Evolutionary conservation across 2,329 filamentous ascomycete species (phyloP).

Genomic region (Gaeumannomyces tritici): DNA sequence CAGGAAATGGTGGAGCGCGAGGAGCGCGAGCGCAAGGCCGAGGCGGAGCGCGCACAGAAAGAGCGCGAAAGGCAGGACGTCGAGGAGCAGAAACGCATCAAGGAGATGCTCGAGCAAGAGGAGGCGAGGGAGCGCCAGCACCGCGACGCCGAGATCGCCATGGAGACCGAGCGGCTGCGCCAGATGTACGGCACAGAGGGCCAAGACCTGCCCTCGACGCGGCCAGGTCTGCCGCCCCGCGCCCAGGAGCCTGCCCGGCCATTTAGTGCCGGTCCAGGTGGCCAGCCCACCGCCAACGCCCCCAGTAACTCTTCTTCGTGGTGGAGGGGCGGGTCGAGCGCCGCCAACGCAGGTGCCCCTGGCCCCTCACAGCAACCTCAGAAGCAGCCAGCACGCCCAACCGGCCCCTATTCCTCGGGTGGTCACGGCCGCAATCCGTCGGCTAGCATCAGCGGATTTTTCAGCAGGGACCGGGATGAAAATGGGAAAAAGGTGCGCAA

Average conservation of each 20-base stretch:
- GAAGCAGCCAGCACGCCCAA: slow-evolving; percentile 8
- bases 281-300: background rate
- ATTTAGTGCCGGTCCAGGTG: slow-evolving; percentile 33
- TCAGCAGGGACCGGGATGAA: slow-evolving; percentile 12
- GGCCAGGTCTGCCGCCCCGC: slow-evolving; percentile 9
- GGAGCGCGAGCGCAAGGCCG: slow-evolving; percentile 33
- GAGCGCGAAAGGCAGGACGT: slow-evolving; percentile 39
- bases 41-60: background rate
- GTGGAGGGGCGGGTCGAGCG: slow-evolving; percentile 16
- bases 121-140: slow-evolving; percentile 53
- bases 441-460: slow-evolving; percentile 14
- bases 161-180: slow-evolving; percentile 74
- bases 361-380: slow-evolving; percentile 6
- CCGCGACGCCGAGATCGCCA: slow-evolving; percentile 53
- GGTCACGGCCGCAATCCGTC: slow-evolving; percentile 9
- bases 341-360: slow-evolving; percentile 5
- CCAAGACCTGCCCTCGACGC: slow-evolving; percentile 24
- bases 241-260: slow-evolving; percentile 31
- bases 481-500: slow-evolving; percentile 19
- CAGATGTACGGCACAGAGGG: slow-evolving; percentile 54
- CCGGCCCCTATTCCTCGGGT: slow-evolving; percentile 9
- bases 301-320: slow-evolving; percentile 15
- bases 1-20: slow-evolving; percentile 43
- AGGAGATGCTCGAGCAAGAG: slow-evolving; percentile 50
- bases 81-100: slow-evolving; percentile 47